Evolutionary conservation across 164 flowering plant genomes (phyloP).

Genomic region (Paratinospora sagittata): DNA sequence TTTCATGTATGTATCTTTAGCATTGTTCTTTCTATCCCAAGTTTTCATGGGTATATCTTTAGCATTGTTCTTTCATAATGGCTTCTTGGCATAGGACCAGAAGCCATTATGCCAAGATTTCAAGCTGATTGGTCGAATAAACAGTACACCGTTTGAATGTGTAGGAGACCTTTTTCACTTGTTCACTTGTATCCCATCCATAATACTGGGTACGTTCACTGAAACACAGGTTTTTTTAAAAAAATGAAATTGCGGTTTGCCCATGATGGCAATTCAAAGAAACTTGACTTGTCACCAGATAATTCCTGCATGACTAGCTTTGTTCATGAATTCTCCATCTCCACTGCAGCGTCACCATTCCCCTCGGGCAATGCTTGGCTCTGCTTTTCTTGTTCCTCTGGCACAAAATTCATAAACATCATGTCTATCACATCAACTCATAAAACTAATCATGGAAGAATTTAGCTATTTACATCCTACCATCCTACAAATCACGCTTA

Average conservation of each 20-base stretch:
- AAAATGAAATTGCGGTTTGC: background rate
- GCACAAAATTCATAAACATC: background rate
- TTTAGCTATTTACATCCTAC: background rate
- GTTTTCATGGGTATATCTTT: too few relatives aligned
- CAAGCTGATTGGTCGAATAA: background rate
- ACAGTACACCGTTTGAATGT: background rate
- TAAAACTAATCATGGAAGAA: background rate
- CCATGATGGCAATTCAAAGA: background rate
- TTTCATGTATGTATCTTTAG: too few relatives aligned
- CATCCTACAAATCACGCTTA: background rate
- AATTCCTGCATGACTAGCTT: background rate
- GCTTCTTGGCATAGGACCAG: background rate
- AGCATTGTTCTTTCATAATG: too few relatives aligned
- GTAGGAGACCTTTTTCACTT: background rate
- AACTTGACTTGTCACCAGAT: background rate
- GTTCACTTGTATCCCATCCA: too few relatives aligned
- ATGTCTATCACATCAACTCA: too few relatives aligned
- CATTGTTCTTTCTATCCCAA: too few relatives aligned
- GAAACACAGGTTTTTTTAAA: background rate
- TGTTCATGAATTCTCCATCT: background rate
- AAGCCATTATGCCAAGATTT: background rate
- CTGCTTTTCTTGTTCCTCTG: conserved; percentile 23
- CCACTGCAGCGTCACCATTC: conserved; percentile 10
- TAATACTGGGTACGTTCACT: too few relatives aligned
- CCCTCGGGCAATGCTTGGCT: conserved; percentile 12